Evolutionary conservation across 768 basidiomycete species (phyloP).

Genomic region (Gloeostereum incarnatum): DNA sequence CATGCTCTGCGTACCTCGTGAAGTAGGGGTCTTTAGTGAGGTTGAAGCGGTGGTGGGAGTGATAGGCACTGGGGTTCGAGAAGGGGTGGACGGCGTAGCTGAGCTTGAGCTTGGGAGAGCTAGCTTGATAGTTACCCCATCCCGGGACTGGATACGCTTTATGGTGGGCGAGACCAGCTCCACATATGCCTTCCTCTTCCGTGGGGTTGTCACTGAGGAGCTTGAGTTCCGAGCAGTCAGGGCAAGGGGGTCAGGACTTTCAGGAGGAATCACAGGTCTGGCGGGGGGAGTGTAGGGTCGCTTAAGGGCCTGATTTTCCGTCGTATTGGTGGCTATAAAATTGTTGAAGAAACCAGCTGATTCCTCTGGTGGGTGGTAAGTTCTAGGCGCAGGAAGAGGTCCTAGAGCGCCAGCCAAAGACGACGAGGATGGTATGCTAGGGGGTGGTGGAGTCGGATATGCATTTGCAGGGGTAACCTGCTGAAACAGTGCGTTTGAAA

Average conservation of each 20-base stretch:
- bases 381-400: slow-evolving; percentile 20
- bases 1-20: slow-evolving; percentile 13
- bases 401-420: slow-evolving; percentile 73
- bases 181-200: slow-evolving; percentile 60
- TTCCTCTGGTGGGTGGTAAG: slow-evolving; percentile 34
- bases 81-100: slow-evolving; percentile 11
- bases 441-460: slow-evolving; percentile 69
- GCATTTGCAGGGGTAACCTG: slow-evolving; percentile 47
- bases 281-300: slow-evolving; percentile 11
- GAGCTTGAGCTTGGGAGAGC: slow-evolving; percentile 8
- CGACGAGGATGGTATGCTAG: slow-evolving; percentile 45
- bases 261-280: too few species aligned
- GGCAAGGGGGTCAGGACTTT: too few species aligned
- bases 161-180: slow-evolving; percentile 51
- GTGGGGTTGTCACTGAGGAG: slow-evolving; percentile 53
- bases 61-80: slow-evolving; percentile 21
- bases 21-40: slow-evolving; percentile 16
- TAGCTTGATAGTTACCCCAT: neutral
- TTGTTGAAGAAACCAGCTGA: slow-evolving; percentile 58
- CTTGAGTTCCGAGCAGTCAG: too few species aligned
- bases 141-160: slow-evolving; percentile 41
- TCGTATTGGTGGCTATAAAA: slow-evolving; percentile 50
- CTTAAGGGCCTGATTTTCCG: slow-evolving; percentile 24
- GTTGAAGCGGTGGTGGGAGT: slow-evolving; percentile 14
- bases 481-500: slow-evolving; percentile 61